Evolutionary conservation across 495 filamentous ascomycete genomes (phyloP), one percentile per base, ranked within the genome.

Genomic region (Xylaria sp.): DNA sequence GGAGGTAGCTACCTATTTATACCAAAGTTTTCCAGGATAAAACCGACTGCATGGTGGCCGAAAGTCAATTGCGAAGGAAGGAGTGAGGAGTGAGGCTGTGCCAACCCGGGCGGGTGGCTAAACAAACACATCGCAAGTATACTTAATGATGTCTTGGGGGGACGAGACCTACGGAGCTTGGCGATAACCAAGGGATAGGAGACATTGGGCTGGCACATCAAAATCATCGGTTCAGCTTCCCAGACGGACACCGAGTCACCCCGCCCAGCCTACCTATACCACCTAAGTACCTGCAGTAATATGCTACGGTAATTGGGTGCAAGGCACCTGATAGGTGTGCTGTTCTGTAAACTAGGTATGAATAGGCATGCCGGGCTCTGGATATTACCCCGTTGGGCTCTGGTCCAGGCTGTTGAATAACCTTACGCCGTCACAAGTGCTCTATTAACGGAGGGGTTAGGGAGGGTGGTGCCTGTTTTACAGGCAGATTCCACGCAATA

Each of bases 221-320:
- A 5, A 41, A 24, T 7, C 58, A 61, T 62, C 29, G 59, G 59
- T 62, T 62, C 37, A 62, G 59, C 37, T 62, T 43, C 37, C 59
- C 4, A 17, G 21, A 5, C 5, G 59, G 59, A 44, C 59, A 62
- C 59, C 59, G 59, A 62, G n/a, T n/a, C 9, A 11, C 58, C 37
- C 19, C 37, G 59, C 37, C 59, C n/a, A 43, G 29, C n/a, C 57
- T 21, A 37, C 35, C 35, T 37, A n/a, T n/a, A n/a, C n/a, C n/a
- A 37, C 35, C 35, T 37, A 37, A 37, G 35, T 37, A 37, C 35
- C 8, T 37, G 35, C 3, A 8, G 8, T 4, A 37, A 37, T 37
- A 37, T 4, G 35, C 35, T 37, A 37, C 35, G 35, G 35, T 37
- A 37, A 3, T 8, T 3, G 8, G 35, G 35, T 37, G 35, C 4